Evolutionary conservation across 2,329 filamentous ascomycete species (phyloP).

Genomic region (Colletotrichum sp.): DNA sequence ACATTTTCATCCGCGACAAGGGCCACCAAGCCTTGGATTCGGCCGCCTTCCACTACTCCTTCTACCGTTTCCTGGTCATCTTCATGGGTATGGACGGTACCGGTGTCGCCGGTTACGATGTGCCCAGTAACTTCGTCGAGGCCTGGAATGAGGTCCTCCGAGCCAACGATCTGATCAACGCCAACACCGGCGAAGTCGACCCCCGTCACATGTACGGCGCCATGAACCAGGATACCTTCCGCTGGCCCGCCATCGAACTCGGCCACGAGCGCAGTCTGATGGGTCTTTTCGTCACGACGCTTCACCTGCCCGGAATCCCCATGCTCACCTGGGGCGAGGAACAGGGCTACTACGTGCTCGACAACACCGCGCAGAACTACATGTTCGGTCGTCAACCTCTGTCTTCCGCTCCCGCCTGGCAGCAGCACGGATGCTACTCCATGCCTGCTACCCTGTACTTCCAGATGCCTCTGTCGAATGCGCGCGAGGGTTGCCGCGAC

Average conservation of each 20-base stretch:
- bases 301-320: slow-evolving; percentile 67
- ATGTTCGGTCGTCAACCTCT: slow-evolving; percentile 69
- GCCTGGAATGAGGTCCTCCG: slow-evolving; percentile 61
- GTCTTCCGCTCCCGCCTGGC: slow-evolving; percentile 66
- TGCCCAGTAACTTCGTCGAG: slow-evolving; percentile 42
- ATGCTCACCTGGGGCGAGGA: slow-evolving; percentile 69
- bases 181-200: slow-evolving; percentile 65
- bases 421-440: slow-evolving; percentile 67
- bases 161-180: slow-evolving; percentile 65
- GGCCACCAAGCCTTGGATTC: slow-evolving; percentile 50
- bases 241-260: slow-evolving; percentile 64
- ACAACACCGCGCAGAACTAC: slow-evolving; percentile 69
- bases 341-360: slow-evolving; percentile 67
- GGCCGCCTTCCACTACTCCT: slow-evolving; percentile 44
- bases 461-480: slow-evolving; percentile 60
- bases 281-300: slow-evolving; percentile 61
- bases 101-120: slow-evolving; percentile 33
- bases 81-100: slow-evolving; percentile 37
- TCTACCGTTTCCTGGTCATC: slow-evolving; percentile 32
- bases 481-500: slow-evolving; percentile 60
- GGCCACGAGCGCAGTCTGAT: slow-evolving; percentile 62
- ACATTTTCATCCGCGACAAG: slow-evolving; percentile 61
- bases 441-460: slow-evolving; percentile 61
- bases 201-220: slow-evolving; percentile 69
- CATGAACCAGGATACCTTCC: slow-evolving; percentile 70